These are phyloP conservation scores for Penicillium brasilianum DNA, from an alignment of 2,329 filamentous ascomycete genomes.

Conservation along the genomic window DNA sequence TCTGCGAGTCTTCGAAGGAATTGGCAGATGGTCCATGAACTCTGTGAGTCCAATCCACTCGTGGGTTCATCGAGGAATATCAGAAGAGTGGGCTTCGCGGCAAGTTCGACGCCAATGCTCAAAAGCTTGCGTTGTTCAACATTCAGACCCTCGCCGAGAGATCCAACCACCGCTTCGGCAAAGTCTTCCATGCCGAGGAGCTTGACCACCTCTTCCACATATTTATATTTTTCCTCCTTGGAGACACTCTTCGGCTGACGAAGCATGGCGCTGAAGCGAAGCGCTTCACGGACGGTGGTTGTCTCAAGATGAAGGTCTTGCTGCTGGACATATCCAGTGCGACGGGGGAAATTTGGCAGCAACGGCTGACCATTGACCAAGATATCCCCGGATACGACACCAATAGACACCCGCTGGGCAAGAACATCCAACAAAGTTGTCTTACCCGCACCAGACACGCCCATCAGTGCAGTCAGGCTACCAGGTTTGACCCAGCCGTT, in stretches of 20 bases:
- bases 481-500: conserved; percentile 63
- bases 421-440: conserved; percentile 64
- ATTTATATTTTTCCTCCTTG: conserved; percentile 74
- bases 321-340: conserved; percentile 70
- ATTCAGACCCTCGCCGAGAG: conserved; percentile 74
- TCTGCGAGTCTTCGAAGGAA: conserved; percentile 84
- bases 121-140: conserved; percentile 70
- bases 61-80: conserved; percentile 89
- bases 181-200: conserved; percentile 87
- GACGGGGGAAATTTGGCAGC: conserved; percentile 64
- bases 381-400: conserved; percentile 68
- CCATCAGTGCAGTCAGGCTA: conserved; percentile 61
- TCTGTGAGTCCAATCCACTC: conserved; percentile 83
- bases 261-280: conserved; percentile 82
- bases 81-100: conserved; percentile 83
- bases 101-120: conserved; percentile 91
- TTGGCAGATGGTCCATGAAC: conserved; percentile 82
- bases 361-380: conserved; percentile 64
- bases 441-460: conserved; percentile 65
- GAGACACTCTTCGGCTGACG: conserved; percentile 75
- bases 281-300: conserved; percentile 81
- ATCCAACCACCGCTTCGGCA: conserved; percentile 85
- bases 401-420: conserved; percentile 62
- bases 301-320: conserved; percentile 79
- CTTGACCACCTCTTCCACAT: conserved; percentile 80